Percentiles rank a stretch among this genome's conserved stretches.
Conservation (phyloP, 768 basidiomycete species). For the Phaeotremella fagi region DNA sequence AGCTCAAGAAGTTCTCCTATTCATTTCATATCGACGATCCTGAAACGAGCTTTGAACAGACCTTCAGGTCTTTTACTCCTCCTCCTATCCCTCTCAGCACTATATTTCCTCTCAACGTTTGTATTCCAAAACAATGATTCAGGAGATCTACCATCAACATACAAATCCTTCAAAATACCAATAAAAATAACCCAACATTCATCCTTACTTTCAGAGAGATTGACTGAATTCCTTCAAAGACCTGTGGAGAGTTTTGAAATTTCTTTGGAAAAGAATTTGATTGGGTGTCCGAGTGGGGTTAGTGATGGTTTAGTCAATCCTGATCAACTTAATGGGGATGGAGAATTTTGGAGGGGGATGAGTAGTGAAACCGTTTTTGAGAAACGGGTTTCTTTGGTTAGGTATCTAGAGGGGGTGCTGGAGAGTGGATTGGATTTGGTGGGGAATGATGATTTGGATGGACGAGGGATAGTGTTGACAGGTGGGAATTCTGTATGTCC, state of each 20-base stretch:
- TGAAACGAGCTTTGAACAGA: too few species aligned
- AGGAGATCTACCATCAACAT: not conserved
- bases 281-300: constrained; percentile 41
- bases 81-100: too few species aligned
- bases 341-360: constrained; percentile 44
- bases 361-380: constrained; percentile 26
- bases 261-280: constrained; percentile 23
- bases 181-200: too few species aligned
- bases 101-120: too few species aligned
- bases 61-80: too few species aligned
- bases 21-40: too few species aligned
- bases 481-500: constrained; percentile 42
- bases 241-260: constrained; percentile 36
- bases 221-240: constrained; percentile 38
- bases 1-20: too few species aligned
- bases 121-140: too few species aligned
- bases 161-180: too few species aligned
- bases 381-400: constrained; percentile 40
- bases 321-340: constrained; percentile 47
- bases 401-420: constrained; percentile 33
- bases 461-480: constrained; percentile 48
- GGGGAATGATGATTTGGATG: constrained; percentile 16
- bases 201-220: constrained; percentile 1
- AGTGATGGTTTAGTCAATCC: constrained; percentile 48
- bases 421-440: constrained; percentile 33